Evolutionary conservation across 345 rosid genomes (phyloP).

Genomic region (Durio zibethinus): DNA sequence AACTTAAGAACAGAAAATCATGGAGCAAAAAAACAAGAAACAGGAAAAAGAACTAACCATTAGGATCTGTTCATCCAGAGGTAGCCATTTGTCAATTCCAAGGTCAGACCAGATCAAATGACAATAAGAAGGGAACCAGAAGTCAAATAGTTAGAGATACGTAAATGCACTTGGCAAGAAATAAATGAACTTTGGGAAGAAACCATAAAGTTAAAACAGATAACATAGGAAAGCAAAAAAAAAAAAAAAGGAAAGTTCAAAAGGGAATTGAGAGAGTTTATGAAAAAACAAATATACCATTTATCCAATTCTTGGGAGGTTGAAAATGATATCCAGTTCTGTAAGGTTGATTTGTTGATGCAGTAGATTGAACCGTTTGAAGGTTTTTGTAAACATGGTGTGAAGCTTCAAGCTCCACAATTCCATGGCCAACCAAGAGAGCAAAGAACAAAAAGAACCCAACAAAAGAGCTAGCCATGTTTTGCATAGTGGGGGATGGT

Average conservation of each 20-base stretch:
- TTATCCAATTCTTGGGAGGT: constrained; percentile 75
- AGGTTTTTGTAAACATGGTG: constrained; percentile 36
- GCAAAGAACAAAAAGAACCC: constrained; percentile 31
- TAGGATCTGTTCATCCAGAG: constrained; percentile 56
- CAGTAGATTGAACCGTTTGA: constrained; percentile 24
- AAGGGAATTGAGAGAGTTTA: background rate
- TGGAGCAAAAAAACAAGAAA: background rate
- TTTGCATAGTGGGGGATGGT: background rate
- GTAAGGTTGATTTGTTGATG: constrained; percentile 42
- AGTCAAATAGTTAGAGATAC: constrained; percentile 13
- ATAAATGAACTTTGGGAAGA: background rate
- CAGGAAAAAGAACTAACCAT: constrained; percentile 43
- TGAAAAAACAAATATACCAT: constrained; percentile 35
- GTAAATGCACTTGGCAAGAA: background rate
- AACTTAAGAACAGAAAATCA: background rate
- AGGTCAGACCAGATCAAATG: constrained; percentile 11
- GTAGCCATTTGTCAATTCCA: constrained; percentile 20
- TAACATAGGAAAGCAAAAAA: background rate
- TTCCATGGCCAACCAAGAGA: constrained; percentile 38
- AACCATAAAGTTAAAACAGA: background rate
- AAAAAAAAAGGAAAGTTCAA: background rate
- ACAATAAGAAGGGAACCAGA: constrained; percentile 9
- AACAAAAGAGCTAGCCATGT: constrained; percentile 11
- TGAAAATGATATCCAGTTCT: constrained; percentile 71
- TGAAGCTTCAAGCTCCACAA: constrained; percentile 47